Base-by-base conservation (phyloP, 1,284 basidiomycete genomes). In the Malassezia nana region DNA sequence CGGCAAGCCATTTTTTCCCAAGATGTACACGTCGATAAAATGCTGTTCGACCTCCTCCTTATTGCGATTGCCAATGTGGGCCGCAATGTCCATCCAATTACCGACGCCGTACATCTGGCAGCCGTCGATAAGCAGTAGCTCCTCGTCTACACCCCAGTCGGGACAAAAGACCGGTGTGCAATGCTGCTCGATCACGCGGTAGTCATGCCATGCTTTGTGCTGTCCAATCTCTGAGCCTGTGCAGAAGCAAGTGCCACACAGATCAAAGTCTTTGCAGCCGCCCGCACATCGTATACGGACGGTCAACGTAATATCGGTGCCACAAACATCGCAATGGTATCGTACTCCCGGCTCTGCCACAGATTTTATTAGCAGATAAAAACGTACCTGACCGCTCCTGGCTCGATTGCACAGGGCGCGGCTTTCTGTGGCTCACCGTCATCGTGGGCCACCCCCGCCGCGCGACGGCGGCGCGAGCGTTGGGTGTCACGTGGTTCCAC, bases 131-230 rank as follows among this genome's bases (percentile, higher is more conserved):
- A 98, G 79, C 9, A 95, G 78, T 1, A 96, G 79, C 74, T 98
- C 94, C 85, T 98, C 92, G 76, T 98, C 92, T 8, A 91, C 94
- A 30, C 91, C 92, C 92, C 92, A 98, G 72, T 94, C 89, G 57
- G 86, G 83, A 12, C 83, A 82, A 68, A 95, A 94, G 68, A 98
- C 94, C 4, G 92, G 92, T 74, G 92, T 89, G 7, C 92, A 87
- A 66, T 94, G 82, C 78, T 94, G 90, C 87, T 95, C 74, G 59
- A 96, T 86, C 50, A 98, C 85, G 52, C 89, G 86, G 75, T 98
- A 98, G 52, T 85, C 79, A 77, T 98, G 94, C 64, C 83, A 82
- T 50, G 86, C 82, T 74, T 87, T 87, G 74, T 98, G 92, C 58
- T 81, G 81, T 41, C 81, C 82, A 50, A 90, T 86, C 72, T 95